Conservation (phyloP, 2,329 filamentous ascomycete genomes). For the Trichophyton rubrum region DNA sequence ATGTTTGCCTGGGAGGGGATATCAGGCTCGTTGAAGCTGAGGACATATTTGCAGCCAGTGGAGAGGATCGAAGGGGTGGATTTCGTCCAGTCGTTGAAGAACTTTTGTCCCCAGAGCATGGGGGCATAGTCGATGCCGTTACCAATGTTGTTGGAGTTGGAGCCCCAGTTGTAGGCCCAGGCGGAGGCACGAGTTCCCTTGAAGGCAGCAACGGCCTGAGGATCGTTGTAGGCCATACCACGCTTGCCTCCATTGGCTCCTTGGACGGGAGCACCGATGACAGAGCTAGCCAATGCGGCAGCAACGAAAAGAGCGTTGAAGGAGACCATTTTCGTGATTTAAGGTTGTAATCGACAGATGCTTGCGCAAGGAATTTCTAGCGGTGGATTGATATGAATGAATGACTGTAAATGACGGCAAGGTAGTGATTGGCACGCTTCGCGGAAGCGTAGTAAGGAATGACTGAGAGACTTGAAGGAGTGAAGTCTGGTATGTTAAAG, state of each 20-base stretch:
- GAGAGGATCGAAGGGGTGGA: constrained; percentile 25
- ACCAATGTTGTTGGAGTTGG: constrained; percentile 19
- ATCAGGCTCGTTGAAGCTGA: constrained; percentile 39
- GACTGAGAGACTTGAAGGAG: constrained; percentile 16
- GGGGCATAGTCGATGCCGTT: constrained; percentile 32
- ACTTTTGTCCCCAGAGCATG: constrained; percentile 33
- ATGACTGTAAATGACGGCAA: constrained; percentile 12
- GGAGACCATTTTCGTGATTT: constrained; percentile 23
- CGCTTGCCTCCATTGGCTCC: constrained; percentile 20
- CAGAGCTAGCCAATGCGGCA: constrained; percentile 24
- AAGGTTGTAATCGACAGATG: background rate
- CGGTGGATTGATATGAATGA: constrained; percentile 4
- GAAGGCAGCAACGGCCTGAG: constrained; percentile 23
- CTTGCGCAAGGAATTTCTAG: background rate
- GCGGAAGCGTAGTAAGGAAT: constrained; percentile 22
- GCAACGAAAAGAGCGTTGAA: constrained; percentile 24
- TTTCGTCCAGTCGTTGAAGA: constrained; percentile 25
- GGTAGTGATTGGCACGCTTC: constrained; percentile 11
- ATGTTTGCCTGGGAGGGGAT: constrained; percentile 28
- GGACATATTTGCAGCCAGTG: constrained; percentile 26
- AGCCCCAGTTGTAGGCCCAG: constrained; percentile 38
- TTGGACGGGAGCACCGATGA: constrained; percentile 22
- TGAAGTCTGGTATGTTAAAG: constrained; percentile 7
- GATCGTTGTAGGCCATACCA: constrained; percentile 32
- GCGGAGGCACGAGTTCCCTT: constrained; percentile 19